phyloP scores from a whole-genome alignment of 2,329 filamentous ascomycete genomes.

The Hypomyces rosellus region DNA sequence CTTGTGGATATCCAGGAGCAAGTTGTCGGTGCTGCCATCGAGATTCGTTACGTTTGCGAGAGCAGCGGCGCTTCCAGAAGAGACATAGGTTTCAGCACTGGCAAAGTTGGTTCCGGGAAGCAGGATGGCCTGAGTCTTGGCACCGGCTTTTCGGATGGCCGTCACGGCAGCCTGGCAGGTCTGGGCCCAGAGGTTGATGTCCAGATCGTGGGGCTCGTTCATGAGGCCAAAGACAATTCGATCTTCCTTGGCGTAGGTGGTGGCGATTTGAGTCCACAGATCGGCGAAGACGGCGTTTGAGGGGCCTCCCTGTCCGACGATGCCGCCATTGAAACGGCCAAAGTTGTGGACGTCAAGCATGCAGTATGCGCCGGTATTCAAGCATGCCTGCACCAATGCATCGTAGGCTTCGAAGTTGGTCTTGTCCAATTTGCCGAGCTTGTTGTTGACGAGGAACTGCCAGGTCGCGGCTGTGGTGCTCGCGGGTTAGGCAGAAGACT shows the following conservation, averaged over 20 bases:
- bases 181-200: constrained; percentile 51
- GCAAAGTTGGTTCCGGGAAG: constrained; percentile 56
- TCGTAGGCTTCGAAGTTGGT: constrained; percentile 47
- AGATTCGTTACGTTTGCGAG: constrained; percentile 51
- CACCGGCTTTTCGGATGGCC: constrained; percentile 59
- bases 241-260: constrained; percentile 49
- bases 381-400: constrained; percentile 48
- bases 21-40: constrained; percentile 47
- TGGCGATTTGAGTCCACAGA: constrained; percentile 53
- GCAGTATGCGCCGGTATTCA: constrained; percentile 50
- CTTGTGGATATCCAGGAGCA: constrained; percentile 56
- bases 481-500: background rate
- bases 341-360: constrained; percentile 56
- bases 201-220: constrained; percentile 62
- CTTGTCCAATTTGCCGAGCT: constrained; percentile 42
- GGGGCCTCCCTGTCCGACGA: constrained; percentile 61
- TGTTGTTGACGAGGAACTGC: constrained; percentile 53
- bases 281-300: constrained; percentile 50
- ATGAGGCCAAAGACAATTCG: constrained; percentile 57
- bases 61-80: constrained; percentile 43
- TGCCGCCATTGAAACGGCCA: constrained; percentile 53
- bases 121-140: constrained; percentile 54
- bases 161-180: constrained; percentile 58
- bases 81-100: constrained; percentile 42
- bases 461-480: constrained; percentile 36